Conservation (phyloP, 2,329 filamentous ascomycete genomes). For the Emergomyces orientalis region DNA sequence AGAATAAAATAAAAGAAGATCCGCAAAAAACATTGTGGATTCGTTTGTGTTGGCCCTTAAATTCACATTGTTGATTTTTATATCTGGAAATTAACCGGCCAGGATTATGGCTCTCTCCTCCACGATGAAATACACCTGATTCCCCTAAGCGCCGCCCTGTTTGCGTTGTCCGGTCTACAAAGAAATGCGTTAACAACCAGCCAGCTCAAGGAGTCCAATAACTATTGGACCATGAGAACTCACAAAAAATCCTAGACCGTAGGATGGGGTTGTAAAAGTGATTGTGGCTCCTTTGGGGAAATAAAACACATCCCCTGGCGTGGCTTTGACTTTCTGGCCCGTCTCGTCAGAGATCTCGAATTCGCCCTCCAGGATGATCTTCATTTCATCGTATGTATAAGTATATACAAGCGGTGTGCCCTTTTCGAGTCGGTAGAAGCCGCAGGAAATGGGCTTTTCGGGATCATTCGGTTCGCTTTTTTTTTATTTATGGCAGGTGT, state of each 20-base stretch:
- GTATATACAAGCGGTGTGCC: constrained; percentile 59
- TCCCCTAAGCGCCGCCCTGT: constrained; percentile 10
- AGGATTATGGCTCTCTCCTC: too few relatives aligned
- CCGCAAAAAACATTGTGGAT: too few relatives aligned
- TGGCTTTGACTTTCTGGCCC: constrained; percentile 50
- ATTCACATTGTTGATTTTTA: too few relatives aligned
- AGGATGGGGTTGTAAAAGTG: constrained; percentile 54
- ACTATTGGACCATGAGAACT: constrained; percentile 16
- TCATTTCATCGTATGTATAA: constrained; percentile 65
- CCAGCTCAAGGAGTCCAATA: background rate
- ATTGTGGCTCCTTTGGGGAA: constrained; percentile 59
- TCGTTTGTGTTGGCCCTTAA: too few relatives aligned
- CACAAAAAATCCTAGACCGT: constrained; percentile 52
- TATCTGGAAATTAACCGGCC: too few relatives aligned
- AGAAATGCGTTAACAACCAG: background rate
- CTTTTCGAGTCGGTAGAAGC: constrained; percentile 59
- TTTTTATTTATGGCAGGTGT: background rate
- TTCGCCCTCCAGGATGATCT: constrained; percentile 60
- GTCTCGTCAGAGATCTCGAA: constrained; percentile 57
- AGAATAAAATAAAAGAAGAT: too few relatives aligned
- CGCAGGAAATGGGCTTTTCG: constrained; percentile 52
- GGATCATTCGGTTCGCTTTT: constrained; percentile 45
- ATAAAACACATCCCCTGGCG: constrained; percentile 57
- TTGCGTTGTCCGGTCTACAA: constrained; percentile 12
- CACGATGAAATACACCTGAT: too few relatives aligned